Percentiles rank a stretch among this genome's conserved stretches.
These are phyloP conservation scores for Mycena citricolor DNA, from an alignment of 1,284 basidiomycete species.

Conservation along the genomic window DNA sequence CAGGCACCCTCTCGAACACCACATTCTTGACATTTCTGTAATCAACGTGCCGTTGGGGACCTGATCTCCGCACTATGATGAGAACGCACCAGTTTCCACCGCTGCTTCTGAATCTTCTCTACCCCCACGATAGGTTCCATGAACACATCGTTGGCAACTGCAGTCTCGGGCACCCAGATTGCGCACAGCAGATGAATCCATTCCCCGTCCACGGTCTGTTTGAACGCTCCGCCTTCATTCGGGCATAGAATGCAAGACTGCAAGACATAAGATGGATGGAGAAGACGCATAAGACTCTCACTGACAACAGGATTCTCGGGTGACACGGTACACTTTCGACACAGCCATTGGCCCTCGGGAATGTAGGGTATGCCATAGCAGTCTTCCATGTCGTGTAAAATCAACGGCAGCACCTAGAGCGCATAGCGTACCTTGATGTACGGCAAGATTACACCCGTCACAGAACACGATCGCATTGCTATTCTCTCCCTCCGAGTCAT, in stretches of 20 bases:
- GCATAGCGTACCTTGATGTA: conserved; percentile 82
- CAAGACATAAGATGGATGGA: conserved; percentile 5
- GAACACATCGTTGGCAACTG: conserved; percentile 92
- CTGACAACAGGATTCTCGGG: conserved; percentile 93
- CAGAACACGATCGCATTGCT: conserved; percentile 99
- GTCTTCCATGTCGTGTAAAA: conserved; percentile 50
- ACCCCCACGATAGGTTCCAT: conserved; percentile 98
- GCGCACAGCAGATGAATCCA: conserved; percentile 98
- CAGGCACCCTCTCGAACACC: conserved; percentile 85
- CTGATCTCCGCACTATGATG: too few relatives aligned
- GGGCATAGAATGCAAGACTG: conserved; percentile 94
- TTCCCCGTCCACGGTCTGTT: conserved; percentile 90
- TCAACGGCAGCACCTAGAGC: too few relatives aligned
- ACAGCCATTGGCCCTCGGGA: conserved; percentile 99
- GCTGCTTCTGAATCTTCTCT: conserved; percentile 84
- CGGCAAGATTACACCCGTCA: conserved; percentile 98
- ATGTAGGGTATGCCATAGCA: conserved; percentile 99
- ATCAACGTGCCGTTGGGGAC: too few relatives aligned
- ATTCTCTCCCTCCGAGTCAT: conserved; percentile 98
- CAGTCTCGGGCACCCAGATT: conserved; percentile 97
- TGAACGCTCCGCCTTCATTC: conserved; percentile 97
- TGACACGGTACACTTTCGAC: conserved; percentile 96
- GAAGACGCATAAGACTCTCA: conserved; percentile 11
- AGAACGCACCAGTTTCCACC: conserved; percentile 87
- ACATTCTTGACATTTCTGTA: conserved; percentile 84